phyloP scores from a whole-genome alignment of 441 rosid genomes.

The Rhodomyrtus psidioides region DNA sequence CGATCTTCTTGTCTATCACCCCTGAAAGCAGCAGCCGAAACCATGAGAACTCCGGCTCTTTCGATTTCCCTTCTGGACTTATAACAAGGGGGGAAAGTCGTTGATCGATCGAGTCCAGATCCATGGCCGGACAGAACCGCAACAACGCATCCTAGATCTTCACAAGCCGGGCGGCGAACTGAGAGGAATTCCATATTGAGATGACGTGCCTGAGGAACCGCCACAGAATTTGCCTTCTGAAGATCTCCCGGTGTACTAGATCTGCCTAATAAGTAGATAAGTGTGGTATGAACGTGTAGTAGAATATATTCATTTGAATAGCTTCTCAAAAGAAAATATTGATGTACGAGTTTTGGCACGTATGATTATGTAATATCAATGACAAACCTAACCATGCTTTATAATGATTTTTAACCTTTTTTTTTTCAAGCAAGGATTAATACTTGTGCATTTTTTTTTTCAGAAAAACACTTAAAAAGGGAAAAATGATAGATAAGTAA shows the following conservation, averaged over 20 bases:
- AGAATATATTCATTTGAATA: neutral
- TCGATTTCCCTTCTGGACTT: neutral
- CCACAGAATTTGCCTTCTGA: neutral
- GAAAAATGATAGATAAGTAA: neutral
- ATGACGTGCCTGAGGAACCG: neutral
- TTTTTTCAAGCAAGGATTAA: neutral
- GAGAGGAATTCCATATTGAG: neutral
- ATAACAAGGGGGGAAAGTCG: neutral
- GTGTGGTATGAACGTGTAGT: neutral
- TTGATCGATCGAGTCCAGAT: neutral
- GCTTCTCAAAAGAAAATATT: neutral
- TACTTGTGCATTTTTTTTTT: neutral
- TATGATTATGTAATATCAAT: neutral
- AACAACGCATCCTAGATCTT: neutral
- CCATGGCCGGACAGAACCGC: neutral
- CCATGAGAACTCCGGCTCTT: neutral
- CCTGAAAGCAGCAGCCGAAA: neutral
- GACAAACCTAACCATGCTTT: too few species aligned
- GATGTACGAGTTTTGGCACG: neutral
- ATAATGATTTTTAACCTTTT: neutral
- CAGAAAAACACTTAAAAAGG: neutral
- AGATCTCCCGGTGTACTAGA: neutral
- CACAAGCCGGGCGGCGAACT: neutral
- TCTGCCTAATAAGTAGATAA: neutral
- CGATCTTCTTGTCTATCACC: neutral